phyloP scores from a whole-genome alignment of 257 asterid genomes.

The Vinca minor region DNA sequence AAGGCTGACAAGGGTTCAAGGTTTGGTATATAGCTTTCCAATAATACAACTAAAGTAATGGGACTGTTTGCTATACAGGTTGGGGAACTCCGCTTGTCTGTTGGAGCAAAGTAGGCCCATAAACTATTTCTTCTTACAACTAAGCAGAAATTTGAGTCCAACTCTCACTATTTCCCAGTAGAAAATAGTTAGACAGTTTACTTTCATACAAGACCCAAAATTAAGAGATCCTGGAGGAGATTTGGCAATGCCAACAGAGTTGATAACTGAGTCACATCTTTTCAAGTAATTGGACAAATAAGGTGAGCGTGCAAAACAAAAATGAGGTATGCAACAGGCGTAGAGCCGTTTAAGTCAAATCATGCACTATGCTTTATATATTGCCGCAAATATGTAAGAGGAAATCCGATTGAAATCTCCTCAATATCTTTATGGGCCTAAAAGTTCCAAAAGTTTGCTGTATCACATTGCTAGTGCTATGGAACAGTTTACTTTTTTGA shows the following conservation, averaged over 20 bases:
- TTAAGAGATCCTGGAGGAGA: not conserved
- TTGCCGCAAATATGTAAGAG: not conserved
- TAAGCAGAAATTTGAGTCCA: not conserved
- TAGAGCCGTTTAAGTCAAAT: not conserved
- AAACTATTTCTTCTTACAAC: not conserved
- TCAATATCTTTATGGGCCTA: not conserved
- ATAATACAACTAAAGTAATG: not conserved
- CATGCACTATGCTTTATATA: not conserved
- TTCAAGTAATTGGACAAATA: not conserved
- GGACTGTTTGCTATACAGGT: no score
- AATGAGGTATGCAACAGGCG: no score
- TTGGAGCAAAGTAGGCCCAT: not conserved
- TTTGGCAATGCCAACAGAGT: not conserved
- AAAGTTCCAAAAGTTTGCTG: not conserved
- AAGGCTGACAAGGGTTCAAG: not conserved
- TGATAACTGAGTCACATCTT: not conserved
- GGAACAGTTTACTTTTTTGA: not conserved
- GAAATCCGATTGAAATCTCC: not conserved
- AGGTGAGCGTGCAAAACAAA: not conserved
- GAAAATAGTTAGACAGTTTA: not conserved
- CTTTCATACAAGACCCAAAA: not conserved
- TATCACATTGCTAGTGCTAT: not conserved
- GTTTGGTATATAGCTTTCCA: not conserved
- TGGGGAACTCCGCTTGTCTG: no score
- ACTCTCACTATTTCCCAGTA: not conserved